Conservation (phyloP, 208 protist genomes). For the Naegleria lovaniensis region DNA sequence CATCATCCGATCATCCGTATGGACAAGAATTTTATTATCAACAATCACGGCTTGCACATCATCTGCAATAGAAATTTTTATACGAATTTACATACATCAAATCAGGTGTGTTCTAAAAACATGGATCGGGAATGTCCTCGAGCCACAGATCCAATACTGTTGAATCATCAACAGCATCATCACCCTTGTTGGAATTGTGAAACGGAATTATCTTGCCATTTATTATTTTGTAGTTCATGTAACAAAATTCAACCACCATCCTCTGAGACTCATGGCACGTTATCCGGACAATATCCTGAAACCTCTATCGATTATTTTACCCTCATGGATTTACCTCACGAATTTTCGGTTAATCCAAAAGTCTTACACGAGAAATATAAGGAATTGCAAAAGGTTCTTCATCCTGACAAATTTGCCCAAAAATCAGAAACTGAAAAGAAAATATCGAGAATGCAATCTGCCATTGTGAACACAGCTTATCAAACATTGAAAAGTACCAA, state of each 20-base stretch:
- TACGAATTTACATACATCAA: too few relatives aligned
- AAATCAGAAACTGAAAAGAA: constrained; percentile 5
- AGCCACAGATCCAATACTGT: neutral
- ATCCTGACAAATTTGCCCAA: neutral
- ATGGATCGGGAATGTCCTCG: neutral
- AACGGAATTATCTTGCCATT: neutral
- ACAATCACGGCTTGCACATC: too few relatives aligned
- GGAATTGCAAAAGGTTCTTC: neutral
- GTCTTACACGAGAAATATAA: neutral
- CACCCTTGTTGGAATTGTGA: neutral
- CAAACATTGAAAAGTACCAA: neutral
- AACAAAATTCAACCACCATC: neutral
- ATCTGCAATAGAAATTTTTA: too few relatives aligned
- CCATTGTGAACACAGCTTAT: neutral
- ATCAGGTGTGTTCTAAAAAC: neutral
- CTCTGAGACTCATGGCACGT: neutral
- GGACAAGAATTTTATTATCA: too few relatives aligned
- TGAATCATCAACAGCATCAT: neutral
- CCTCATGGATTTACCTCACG: neutral
- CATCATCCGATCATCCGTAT: too few relatives aligned
- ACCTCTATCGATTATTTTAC: neutral
- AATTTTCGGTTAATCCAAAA: neutral
- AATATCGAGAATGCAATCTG: neutral
- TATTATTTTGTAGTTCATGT: neutral
- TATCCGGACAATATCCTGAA: neutral